Conservation (phyloP, 202 grass and related monocot genomes). For the Carex arenaria region DNA sequence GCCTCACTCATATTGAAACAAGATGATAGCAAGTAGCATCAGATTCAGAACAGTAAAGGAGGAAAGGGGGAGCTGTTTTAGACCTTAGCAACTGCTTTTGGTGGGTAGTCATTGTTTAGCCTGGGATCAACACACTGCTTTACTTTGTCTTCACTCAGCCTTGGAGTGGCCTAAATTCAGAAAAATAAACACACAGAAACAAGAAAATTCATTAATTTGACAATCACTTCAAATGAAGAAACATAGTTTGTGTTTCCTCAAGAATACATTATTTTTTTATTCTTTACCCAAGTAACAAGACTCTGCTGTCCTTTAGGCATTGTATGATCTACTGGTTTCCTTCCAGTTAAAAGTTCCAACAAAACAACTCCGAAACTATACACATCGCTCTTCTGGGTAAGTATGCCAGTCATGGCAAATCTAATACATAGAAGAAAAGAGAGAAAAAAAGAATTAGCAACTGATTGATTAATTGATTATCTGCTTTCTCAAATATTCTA, state of each 20-base stretch:
- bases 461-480: not conserved
- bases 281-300: conserved; percentile 67
- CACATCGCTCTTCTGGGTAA: conserved; percentile 71
- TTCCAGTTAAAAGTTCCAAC: conserved; percentile 63
- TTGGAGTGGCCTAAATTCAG: conserved; percentile 51
- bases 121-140: conserved; percentile 73
- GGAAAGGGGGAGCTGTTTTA: not conserved
- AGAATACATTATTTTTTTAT: conserved; percentile 4
- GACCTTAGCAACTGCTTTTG: conserved; percentile 75
- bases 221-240: not conserved
- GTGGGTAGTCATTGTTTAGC: conserved; percentile 57
- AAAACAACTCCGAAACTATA: conserved; percentile 77
- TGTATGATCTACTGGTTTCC: conserved; percentile 81
- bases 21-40: not conserved
- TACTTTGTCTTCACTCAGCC: conserved; percentile 75
- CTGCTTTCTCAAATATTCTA: not conserved
- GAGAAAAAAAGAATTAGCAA: not conserved
- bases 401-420: conserved; percentile 68
- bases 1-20: not conserved
- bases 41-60: not conserved
- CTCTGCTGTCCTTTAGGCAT: conserved; percentile 76
- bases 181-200: not conserved
- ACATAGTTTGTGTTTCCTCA: not conserved
- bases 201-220: not conserved
- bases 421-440: conserved; percentile 23